Evolutionary conservation across 2,329 filamentous ascomycete species (phyloP).

Genomic region (Zasmidium angulare): DNA sequence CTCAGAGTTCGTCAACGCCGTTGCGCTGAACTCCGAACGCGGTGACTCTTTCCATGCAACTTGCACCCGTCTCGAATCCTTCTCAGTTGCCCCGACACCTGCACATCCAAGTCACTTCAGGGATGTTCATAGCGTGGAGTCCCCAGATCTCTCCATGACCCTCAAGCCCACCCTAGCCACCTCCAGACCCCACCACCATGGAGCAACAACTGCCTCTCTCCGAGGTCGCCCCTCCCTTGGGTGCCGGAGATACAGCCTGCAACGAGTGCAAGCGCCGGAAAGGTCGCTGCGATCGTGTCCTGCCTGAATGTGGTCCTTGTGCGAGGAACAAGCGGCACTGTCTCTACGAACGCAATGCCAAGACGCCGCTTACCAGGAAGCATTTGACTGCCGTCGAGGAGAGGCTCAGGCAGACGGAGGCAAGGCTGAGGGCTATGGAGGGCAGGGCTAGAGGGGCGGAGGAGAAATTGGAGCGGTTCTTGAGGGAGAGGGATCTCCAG

Average conservation of each 20-base stretch:
- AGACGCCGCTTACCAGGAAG: constrained; percentile 51
- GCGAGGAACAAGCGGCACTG: constrained; percentile 48
- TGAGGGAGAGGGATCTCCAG: neutral
- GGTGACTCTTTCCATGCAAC: neutral
- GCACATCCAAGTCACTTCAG: neutral
- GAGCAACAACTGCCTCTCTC: constrained; percentile 18
- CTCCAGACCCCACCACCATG: constrained; percentile 5
- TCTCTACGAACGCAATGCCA: constrained; percentile 50
- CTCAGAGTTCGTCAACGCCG: neutral
- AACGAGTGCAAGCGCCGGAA: constrained; percentile 32
- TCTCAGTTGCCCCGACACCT: too few relatives aligned
- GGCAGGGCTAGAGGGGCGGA: constrained; percentile 25
- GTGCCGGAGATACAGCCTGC: constrained; percentile 24
- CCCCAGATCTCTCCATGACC: neutral
- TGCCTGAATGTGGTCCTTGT: constrained; percentile 43
- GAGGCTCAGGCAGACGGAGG: constrained; percentile 36
- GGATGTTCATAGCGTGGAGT: neutral
- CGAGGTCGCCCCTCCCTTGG: constrained; percentile 6
- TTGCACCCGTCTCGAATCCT: too few relatives aligned
- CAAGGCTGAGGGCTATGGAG: constrained; percentile 22
- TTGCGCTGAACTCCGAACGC: neutral
- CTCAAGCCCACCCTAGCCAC: neutral
- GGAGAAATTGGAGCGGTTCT: constrained; percentile 13
- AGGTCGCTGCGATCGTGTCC: constrained; percentile 30
- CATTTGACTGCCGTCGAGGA: constrained; percentile 48